These are phyloP conservation scores for Phialocephala subalpina DNA, from an alignment of 2,329 filamentous ascomycete species.

Conservation along the genomic window DNA sequence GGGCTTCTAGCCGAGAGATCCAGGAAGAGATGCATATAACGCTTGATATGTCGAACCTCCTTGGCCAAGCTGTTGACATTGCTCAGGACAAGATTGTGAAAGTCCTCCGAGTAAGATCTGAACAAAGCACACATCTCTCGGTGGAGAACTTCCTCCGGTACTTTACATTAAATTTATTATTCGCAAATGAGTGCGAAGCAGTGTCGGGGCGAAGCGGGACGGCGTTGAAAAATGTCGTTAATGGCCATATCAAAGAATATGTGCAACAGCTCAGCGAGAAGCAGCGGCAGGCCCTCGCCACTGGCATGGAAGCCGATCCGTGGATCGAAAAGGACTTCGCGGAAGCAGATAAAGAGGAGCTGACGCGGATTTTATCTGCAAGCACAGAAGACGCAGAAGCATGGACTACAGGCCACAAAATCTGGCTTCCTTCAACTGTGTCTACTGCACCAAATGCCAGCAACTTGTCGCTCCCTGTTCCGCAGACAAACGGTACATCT, in stretches of 20 bases:
- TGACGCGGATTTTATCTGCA: conserved; percentile 71
- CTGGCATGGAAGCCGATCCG: conserved; percentile 80
- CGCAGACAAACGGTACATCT: conserved; percentile 50
- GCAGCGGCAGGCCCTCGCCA: conserved; percentile 77
- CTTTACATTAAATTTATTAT: conserved; percentile 82
- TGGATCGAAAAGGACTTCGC: conserved; percentile 83
- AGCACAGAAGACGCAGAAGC: conserved; percentile 74
- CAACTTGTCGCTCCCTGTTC: conserved; percentile 17
- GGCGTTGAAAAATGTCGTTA: conserved; percentile 79
- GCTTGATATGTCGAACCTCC: conserved; percentile 78
- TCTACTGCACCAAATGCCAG: conserved; percentile 32
- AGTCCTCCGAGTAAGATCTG: conserved; percentile 78
- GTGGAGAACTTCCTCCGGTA: conserved; percentile 79
- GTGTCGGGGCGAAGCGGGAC: conserved; percentile 82
- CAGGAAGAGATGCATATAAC: conserved; percentile 81
- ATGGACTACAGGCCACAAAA: conserved; percentile 64
- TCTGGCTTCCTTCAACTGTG: conserved; percentile 57
- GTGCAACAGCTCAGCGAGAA: conserved; percentile 74
- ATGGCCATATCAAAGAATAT: conserved; percentile 83
- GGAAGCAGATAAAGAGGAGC: conserved; percentile 64
- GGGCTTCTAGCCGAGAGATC: conserved; percentile 45
- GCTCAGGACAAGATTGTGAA: conserved; percentile 81
- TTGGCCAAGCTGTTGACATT: conserved; percentile 82
- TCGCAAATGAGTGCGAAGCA: conserved; percentile 87
- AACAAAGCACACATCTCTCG: conserved; percentile 74